phyloP scores from a whole-genome alignment of 164 flowering plant species.

The Vitis vinifera region DNA sequence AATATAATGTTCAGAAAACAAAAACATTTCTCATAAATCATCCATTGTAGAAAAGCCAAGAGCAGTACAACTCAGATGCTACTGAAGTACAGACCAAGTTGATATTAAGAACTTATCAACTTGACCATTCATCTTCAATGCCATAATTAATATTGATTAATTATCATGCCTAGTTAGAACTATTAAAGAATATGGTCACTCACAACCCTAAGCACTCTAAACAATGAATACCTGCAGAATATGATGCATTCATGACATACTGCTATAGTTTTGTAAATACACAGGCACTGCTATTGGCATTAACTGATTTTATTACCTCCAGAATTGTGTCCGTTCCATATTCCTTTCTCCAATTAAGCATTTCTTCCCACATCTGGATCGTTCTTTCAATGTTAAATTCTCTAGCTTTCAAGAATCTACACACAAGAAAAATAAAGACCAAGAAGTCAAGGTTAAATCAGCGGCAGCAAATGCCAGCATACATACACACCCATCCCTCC shows the following conservation, averaged over 20 bases:
- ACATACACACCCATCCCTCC: background rate
- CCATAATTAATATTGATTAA: background rate
- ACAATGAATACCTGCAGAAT: background rate
- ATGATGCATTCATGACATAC: background rate
- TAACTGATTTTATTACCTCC: slow-evolving; percentile 50
- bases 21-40: background rate
- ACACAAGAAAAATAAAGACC: slow-evolving; percentile 5
- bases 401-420: slow-evolving; percentile 89
- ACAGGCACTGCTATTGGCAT: background rate
- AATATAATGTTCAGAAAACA: background rate
- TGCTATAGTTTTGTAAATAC: background rate
- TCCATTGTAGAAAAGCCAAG: background rate
- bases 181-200: too few relatives aligned
- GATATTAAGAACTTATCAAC: background rate
- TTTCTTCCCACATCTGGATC: slow-evolving; percentile 87
- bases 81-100: background rate
- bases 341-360: slow-evolving; percentile 93
- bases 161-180: too few relatives aligned
- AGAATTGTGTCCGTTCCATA: slow-evolving; percentile 82
- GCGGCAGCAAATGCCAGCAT: background rate
- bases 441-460: background rate
- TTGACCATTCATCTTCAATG: background rate
- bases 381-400: slow-evolving; percentile 76
- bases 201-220: too few relatives aligned
- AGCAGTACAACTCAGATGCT: background rate